phyloP scores from a whole-genome alignment of 2,329 filamentous ascomycete genomes.

The Exophiala sp. region DNA sequence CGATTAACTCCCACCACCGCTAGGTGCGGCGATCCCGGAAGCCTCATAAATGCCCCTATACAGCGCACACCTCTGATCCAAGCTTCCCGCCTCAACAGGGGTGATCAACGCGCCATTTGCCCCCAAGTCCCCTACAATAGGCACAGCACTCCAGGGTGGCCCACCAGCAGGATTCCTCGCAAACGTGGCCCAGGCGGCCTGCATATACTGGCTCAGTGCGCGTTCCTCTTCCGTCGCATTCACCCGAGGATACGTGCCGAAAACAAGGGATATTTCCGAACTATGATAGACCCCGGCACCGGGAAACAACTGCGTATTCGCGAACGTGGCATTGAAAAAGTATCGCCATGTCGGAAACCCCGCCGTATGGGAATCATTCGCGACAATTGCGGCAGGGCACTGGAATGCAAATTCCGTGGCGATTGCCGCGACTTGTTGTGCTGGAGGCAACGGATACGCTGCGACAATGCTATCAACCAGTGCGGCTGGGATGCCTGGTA shows the following conservation, averaged over 20 bases:
- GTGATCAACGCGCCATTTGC: not conserved
- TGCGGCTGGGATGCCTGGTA: constrained; percentile 13
- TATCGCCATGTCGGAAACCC: constrained; percentile 31
- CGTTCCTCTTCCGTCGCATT: constrained; percentile 25
- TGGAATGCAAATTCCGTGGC: constrained; percentile 11
- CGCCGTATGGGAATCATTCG: constrained; percentile 17
- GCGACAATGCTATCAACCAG: constrained; percentile 11
- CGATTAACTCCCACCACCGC: not conserved
- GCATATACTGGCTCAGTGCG: constrained; percentile 27
- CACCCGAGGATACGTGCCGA: constrained; percentile 29
- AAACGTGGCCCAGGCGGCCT: constrained; percentile 31
- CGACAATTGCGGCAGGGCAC: constrained; percentile 16
- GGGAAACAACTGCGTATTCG: constrained; percentile 26
- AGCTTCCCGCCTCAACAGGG: not conserved
- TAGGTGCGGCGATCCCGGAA: not conserved
- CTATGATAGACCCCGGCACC: constrained; percentile 33
- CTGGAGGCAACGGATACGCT: constrained; percentile 9
- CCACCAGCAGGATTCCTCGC: constrained; percentile 28
- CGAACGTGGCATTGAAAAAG: constrained; percentile 32
- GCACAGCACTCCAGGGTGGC: not conserved
- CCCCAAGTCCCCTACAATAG: not conserved
- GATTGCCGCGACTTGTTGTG: constrained; percentile 8
- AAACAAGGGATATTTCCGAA: constrained; percentile 33
- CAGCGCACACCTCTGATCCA: not conserved
- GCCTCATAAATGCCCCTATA: not conserved